Evolutionary conservation across 768 basidiomycete species (phyloP), one percentile per base, ranked within the genome.

Genomic region (Phylloporus arenicola): DNA sequence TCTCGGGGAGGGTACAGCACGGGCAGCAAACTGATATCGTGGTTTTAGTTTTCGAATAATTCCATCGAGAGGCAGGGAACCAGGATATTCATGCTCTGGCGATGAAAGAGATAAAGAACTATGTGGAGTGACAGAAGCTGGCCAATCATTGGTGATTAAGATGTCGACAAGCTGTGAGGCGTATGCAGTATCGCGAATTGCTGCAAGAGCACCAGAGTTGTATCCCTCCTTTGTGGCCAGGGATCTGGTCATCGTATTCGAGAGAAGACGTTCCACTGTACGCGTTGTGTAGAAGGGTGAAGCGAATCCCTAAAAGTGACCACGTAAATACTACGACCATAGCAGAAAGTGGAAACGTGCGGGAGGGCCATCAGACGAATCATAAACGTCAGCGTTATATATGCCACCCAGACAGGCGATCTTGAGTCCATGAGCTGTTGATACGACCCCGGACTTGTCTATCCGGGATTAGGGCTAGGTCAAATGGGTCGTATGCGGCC

Each of bases 331-430:
- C n/a, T 11, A n/a, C 34, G 14, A 39, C 27, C 17, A 39, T 20
- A 25, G 20, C 4, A 25, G 22, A 41, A 16, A 12, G 45, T 45
- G 56, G 33, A 10, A 27, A 71, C 83, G 45, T 66, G 85, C 87
- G 27, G 84, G 84, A 14, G 83, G 77, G 2, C 80, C 71, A 50
- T 86, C 84, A 6, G 83, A 74, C 29, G 78, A 72, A 22, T 65
- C 60, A 55, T 82, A 88, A 20, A 84, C 71, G 16, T 72, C 75
- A 31, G 77, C 68, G 40, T 90, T 83, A 60, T 84, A 91, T 33
- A 75, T 72, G 4, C 93, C 92, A 35, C 89, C 91, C 10, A 94
- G 72, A 66, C 90, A 92, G 19, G 85, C 92, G 64, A 95, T 89
- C 51, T 86, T 82, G 22, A 94, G 72, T 9, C 88, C 87, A 58